Evolutionary conservation across 805 yeast genomes (phyloP).

Genomic region (Ogataea corticis): DNA sequence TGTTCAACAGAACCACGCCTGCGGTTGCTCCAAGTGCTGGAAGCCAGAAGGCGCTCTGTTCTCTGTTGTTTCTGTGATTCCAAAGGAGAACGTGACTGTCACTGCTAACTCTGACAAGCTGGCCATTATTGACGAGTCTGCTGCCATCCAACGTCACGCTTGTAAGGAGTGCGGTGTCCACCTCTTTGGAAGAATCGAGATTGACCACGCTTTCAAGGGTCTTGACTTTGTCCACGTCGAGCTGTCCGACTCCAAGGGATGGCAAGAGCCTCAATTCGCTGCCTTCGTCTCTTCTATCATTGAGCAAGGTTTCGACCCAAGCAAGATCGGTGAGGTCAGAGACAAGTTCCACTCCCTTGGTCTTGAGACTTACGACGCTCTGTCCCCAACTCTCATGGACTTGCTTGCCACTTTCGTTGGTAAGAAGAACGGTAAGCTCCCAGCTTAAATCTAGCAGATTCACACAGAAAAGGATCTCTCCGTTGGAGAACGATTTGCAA

Average conservation of each 20-base stretch:
- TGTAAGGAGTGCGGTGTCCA: conserved; percentile 13
- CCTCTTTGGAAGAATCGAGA: conserved; percentile 11
- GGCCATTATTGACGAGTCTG: conserved; percentile 8
- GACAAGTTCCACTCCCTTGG: conserved; percentile 14
- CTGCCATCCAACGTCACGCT: conserved; percentile 14
- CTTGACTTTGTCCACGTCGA: conserved; percentile 13
- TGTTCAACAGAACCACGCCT: conserved; percentile 14
- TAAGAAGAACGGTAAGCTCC: conserved; percentile 11
- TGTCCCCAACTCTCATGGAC: conserved; percentile 13
- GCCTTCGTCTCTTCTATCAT: conserved; percentile 14
- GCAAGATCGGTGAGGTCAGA: conserved; percentile 12
- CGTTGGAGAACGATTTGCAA: too few relatives aligned
- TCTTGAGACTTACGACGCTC: conserved; percentile 11
- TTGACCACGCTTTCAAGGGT: conserved; percentile 12
- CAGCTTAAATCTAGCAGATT: neutral
- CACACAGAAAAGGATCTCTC: too few relatives aligned
- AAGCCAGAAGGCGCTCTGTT: conserved; percentile 10
- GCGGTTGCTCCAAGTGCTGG: conserved; percentile 15
- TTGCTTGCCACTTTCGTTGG: conserved; percentile 9
- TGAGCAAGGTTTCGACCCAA: conserved; percentile 15
- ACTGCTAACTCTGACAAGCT: conserved; percentile 11
- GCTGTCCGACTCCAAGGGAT: conserved; percentile 12
- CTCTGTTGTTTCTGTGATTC: conserved; percentile 13
- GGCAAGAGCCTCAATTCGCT: conserved; percentile 15
- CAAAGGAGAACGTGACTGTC: conserved; percentile 11